These are phyloP conservation scores for Boletus huronensis DNA, from an alignment of 768 basidiomycete genomes.

Conservation along the genomic window DNA sequence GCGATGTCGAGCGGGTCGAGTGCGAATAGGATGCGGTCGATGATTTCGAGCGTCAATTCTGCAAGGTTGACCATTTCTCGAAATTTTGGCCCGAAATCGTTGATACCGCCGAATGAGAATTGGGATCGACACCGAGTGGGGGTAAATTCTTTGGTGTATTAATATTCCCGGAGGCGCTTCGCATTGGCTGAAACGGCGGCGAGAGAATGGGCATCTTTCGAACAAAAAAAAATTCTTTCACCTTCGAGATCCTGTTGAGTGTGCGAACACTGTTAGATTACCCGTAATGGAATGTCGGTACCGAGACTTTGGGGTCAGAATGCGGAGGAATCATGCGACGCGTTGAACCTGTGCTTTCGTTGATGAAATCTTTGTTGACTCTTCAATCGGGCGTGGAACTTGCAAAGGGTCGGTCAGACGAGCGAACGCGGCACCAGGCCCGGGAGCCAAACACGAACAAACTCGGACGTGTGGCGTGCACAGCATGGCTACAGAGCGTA, in stretches of 20 bases:
- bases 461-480: neutral
- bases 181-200: conserved; percentile 15
- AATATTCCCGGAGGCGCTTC: conserved; percentile 7
- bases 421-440: neutral
- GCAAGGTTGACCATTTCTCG: conserved; percentile 22
- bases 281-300: conserved; percentile 3
- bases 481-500: neutral
- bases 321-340: neutral
- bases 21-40: conserved; percentile 54
- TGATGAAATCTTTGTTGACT: neutral
- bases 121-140: neutral
- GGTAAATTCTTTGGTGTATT: neutral
- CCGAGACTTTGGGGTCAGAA: neutral
- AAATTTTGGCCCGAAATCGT: neutral
- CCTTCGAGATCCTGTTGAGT: neutral
- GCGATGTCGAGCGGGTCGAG: conserved; percentile 63
- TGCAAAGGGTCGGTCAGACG: neutral
- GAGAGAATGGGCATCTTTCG: conserved; percentile 10
- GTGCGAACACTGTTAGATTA: neutral
- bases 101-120: neutral
- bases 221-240: conserved; percentile 33
- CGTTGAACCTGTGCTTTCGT: neutral
- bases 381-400: no score
- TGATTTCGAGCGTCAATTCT: conserved; percentile 54
- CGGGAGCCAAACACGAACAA: conserved; percentile 7